phyloP scores from a whole-genome alignment of 441 rosid species.

The Jatropha multifida region DNA sequence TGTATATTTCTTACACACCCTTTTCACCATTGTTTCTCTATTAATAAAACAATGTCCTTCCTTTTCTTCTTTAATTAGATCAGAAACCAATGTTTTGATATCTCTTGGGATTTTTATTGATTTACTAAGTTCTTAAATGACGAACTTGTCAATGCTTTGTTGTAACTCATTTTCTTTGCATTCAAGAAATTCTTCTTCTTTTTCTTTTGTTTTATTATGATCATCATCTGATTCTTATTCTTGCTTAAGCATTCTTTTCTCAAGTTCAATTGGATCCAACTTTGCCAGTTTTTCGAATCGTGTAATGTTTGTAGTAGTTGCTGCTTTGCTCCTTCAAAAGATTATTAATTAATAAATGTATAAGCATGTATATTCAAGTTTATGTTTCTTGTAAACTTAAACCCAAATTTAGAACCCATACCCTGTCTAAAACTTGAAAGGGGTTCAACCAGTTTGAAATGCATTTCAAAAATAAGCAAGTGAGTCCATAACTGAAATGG shows the following conservation, averaged over 20 bases:
- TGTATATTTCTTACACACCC: constrained; percentile 49
- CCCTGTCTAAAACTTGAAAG: no score
- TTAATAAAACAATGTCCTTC: constrained; percentile 14
- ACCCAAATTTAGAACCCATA: no score
- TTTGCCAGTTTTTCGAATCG: constrained; percentile 75
- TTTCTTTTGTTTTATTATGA: constrained; percentile 15
- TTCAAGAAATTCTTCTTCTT: constrained; percentile 24
- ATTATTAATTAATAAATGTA: no score
- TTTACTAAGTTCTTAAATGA: constrained; percentile 40
- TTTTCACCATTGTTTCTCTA: constrained; percentile 39
- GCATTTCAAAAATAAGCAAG: background rate
- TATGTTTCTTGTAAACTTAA: no score
- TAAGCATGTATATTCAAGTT: no score
- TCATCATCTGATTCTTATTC: constrained; percentile 47
- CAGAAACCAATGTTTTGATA: constrained; percentile 55
- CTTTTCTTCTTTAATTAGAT: constrained; percentile 61
- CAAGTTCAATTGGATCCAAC: constrained; percentile 81
- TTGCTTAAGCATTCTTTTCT: constrained; percentile 56
- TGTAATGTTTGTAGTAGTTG: constrained; percentile 70
- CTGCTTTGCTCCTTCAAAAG: constrained; percentile 66
- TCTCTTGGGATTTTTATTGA: constrained; percentile 45
- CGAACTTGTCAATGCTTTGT: constrained; percentile 28
- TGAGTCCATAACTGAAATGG: constrained; percentile 11
- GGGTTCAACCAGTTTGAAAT: no score
- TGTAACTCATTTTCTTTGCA: constrained; percentile 23